Percentiles rank a stretch among this genome's conserved stretches.
Evolutionary conservation across 1,284 basidiomycete species (phyloP).

Genomic region (Cutaneotrichosporon cutaneum): DNA sequence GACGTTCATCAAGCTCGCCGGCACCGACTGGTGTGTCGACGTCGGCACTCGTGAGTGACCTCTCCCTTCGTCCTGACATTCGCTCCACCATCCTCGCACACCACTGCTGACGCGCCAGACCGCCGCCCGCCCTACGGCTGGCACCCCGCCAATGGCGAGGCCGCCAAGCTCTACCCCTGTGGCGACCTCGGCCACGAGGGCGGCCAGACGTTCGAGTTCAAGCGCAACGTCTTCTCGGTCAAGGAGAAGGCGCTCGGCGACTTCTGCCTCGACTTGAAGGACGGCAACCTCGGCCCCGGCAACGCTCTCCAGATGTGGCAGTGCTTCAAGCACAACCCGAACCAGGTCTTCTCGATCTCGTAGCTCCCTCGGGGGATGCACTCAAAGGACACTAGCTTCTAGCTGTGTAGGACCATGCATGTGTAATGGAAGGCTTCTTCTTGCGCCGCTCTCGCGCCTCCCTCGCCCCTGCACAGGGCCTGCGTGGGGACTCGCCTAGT

Average conservation of each 20-base stretch:
- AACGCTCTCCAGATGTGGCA: slow-evolving; percentile 35
- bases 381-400: neutral
- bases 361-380: neutral
- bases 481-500: too few species aligned
- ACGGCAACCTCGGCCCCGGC: slow-evolving; percentile 16
- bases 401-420: neutral
- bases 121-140: slow-evolving; percentile 5
- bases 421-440: neutral
- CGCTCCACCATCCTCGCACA: too few species aligned
- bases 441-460: neutral
- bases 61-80: neutral
- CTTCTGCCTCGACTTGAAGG: slow-evolving; percentile 31
- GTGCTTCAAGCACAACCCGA: slow-evolving; percentile 23
- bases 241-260: slow-evolving; percentile 4
- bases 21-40: slow-evolving; percentile 36
- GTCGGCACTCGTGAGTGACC: slow-evolving; percentile 13
- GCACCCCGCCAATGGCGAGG: neutral
- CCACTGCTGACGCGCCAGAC: neutral
- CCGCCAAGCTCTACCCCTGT: slow-evolving; percentile 7
- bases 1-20: slow-evolving; percentile 12
- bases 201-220: neutral
- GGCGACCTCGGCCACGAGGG: neutral
- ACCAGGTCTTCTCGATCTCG: slow-evolving; percentile 21
- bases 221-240: neutral
- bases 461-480: neutral